phyloP scores from a whole-genome alignment of 169 alveolate species.

The Plasmodium cynomolgi region DNA sequence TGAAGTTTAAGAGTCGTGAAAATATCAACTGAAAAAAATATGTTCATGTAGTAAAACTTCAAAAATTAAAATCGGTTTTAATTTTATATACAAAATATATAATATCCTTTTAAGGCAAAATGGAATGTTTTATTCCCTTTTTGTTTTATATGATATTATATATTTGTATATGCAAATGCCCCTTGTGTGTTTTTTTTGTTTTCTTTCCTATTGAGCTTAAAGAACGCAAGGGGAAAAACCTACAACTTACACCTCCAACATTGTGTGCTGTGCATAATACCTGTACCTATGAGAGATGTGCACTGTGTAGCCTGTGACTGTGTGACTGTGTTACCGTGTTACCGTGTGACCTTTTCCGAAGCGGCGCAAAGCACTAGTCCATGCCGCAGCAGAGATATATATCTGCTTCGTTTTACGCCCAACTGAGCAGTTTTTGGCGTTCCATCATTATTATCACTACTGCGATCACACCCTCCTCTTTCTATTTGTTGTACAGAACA shows the following conservation, averaged over 20 bases:
- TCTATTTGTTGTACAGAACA: constrained; percentile 19
- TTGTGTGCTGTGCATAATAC: neutral
- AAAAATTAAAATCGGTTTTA: constrained; percentile 31
- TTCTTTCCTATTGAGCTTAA: neutral
- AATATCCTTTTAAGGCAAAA: constrained; percentile 12
- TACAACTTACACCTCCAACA: neutral
- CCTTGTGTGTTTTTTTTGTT: constrained; percentile 23
- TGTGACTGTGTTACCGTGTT: no score
- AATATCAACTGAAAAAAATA: constrained; percentile 4
- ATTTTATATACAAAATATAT: constrained; percentile 1
- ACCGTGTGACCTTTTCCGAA: neutral
- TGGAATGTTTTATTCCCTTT: constrained; percentile 46
- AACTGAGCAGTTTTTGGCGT: neutral
- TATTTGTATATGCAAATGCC: neutral
- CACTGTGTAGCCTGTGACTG: no score
- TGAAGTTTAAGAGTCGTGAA: constrained; percentile 67
- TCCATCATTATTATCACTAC: neutral
- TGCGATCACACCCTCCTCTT: neutral
- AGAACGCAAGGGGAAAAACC: neutral
- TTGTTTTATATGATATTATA: constrained; percentile 11
- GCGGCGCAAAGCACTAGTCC: neutral
- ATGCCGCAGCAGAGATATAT: neutral
- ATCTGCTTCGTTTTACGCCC: neutral
- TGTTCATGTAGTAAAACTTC: constrained; percentile 61
- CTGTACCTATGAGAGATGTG: neutral